Percentiles rank a stretch among this genome's conserved stretches.
These are phyloP conservation scores for Boletus bicolor DNA, from an alignment of 768 basidiomycete species.

Conservation along the genomic window DNA sequence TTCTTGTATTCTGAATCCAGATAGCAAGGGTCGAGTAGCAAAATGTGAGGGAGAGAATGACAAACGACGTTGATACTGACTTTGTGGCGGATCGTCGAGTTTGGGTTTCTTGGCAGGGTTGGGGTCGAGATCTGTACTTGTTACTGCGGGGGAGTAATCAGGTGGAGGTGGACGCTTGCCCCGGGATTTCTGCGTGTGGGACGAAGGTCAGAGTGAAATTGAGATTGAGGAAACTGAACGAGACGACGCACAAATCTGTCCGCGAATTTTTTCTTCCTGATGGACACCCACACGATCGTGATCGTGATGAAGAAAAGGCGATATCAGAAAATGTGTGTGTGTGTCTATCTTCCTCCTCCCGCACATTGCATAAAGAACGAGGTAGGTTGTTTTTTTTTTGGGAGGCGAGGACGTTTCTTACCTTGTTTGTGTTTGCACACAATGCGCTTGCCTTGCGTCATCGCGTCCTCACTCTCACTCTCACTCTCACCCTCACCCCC, in stretches of 20 bases:
- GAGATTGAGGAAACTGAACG: neutral
- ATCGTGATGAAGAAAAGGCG: neutral
- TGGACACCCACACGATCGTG: neutral
- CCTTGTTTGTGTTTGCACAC: no score
- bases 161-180: slow-evolving; percentile 51
- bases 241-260: slow-evolving; percentile 53
- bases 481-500: no score
- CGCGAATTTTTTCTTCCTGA: slow-evolving; percentile 59
- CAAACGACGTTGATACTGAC: neutral
- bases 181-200: slow-evolving; percentile 46
- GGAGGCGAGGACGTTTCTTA: no score
- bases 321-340: neutral
- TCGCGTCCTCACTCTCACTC: no score
- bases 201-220: no score
- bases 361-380: no score
- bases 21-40: neutral
- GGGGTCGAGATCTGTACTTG: slow-evolving; percentile 32
- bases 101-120: neutral
- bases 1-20: slow-evolving; percentile 34
- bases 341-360: no score
- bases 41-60: neutral
- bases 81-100: no score
- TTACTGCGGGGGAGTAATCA: slow-evolving; percentile 35
- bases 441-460: no score
- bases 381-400: no score